phyloP scores from a whole-genome alignment of 1,139 yeast genomes.

The Wickerhamomyces sp. region DNA sequence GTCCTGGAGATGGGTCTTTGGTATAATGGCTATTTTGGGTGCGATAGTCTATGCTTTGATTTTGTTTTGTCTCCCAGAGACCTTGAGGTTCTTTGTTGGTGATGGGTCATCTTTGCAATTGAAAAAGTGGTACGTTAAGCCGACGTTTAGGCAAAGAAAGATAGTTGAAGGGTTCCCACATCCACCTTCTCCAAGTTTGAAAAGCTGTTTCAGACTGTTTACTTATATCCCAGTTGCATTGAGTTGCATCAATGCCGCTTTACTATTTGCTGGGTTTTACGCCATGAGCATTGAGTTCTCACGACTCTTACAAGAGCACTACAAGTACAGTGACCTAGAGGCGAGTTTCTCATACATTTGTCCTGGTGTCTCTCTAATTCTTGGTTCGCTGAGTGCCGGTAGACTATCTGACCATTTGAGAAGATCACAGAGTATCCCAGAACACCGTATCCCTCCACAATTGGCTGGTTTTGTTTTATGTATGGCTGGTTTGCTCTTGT shows the following conservation, averaged over 20 bases:
- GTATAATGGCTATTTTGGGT: constrained; percentile 43
- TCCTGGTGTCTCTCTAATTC: constrained; percentile 46
- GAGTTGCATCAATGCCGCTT: constrained; percentile 45
- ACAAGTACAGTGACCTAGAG: constrained; percentile 32
- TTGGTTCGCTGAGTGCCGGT: constrained; percentile 50
- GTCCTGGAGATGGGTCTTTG: constrained; percentile 56
- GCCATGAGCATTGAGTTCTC: constrained; percentile 50
- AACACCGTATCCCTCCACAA: constrained; percentile 42
- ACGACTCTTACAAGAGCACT: constrained; percentile 33
- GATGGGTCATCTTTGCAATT: constrained; percentile 33
- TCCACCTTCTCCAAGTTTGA: constrained; percentile 45
- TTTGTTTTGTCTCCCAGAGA: constrained; percentile 45
- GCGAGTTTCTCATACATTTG: constrained; percentile 47
- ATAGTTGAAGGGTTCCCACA: constrained; percentile 32
- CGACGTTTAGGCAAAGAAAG: constrained; percentile 28
- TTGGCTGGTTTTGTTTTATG: constrained; percentile 40
- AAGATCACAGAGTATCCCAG: constrained; percentile 34
- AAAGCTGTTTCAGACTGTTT: constrained; percentile 33
- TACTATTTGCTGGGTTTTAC: constrained; percentile 51
- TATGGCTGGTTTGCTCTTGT: constrained; percentile 44
- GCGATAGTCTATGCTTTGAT: constrained; percentile 35
- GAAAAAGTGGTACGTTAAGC: constrained; percentile 26
- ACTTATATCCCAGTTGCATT: constrained; percentile 41
- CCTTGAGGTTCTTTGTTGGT: constrained; percentile 51
- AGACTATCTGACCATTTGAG: constrained; percentile 40